Percentiles rank a stretch among this genome's conserved stretches.
phyloP scores from a whole-genome alignment of 108 stramenopile species.

The Nannochloropsis gaditana region DNA sequence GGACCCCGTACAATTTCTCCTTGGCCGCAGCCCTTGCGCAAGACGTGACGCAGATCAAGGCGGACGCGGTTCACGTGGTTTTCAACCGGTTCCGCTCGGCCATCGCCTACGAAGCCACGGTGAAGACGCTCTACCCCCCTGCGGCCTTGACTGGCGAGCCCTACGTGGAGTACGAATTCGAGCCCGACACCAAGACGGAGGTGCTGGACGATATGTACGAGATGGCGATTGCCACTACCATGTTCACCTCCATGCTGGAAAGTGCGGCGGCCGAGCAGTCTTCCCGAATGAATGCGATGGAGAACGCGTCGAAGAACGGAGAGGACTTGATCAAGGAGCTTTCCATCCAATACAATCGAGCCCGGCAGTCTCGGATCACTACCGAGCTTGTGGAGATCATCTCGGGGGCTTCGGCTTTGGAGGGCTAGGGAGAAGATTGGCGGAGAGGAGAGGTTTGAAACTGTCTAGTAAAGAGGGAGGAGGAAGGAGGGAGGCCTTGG shows the following conservation, averaged over 20 bases:
- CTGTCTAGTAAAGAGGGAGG: constrained; percentile 13
- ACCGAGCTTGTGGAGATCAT: constrained; percentile 99
- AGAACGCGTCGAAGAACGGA: constrained; percentile 99
- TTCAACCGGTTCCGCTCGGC: constrained; percentile 55
- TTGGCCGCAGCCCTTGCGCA: constrained; percentile 29
- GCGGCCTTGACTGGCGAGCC: constrained; percentile 49
- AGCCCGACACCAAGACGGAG: constrained; percentile 80
- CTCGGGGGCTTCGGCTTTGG: constrained; percentile 98
- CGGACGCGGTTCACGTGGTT: constrained; percentile 45
- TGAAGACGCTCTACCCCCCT: constrained; percentile 39
- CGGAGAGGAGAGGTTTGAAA: background rate
- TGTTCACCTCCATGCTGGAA: constrained; percentile 93
- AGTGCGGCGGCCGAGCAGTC: constrained; percentile 94
- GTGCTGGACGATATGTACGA: constrained; percentile 85
- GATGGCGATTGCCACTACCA: constrained; percentile 81
- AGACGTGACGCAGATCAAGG: constrained; percentile 14
- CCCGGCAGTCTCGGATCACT: constrained; percentile 99
- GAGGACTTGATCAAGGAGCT: constrained; percentile 93
- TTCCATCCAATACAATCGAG: constrained; percentile 97
- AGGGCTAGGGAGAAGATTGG: constrained; percentile 38
- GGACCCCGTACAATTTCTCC: constrained; percentile 32
- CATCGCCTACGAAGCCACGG: constrained; percentile 41
- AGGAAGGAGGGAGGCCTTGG: background rate
- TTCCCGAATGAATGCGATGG: constrained; percentile 99
- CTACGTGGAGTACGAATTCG: constrained; percentile 86